Evolutionary conservation across 306 rosid species (phyloP), one percentile per base, ranked within the genome.

Genomic region (Aeschynomene evenia): DNA sequence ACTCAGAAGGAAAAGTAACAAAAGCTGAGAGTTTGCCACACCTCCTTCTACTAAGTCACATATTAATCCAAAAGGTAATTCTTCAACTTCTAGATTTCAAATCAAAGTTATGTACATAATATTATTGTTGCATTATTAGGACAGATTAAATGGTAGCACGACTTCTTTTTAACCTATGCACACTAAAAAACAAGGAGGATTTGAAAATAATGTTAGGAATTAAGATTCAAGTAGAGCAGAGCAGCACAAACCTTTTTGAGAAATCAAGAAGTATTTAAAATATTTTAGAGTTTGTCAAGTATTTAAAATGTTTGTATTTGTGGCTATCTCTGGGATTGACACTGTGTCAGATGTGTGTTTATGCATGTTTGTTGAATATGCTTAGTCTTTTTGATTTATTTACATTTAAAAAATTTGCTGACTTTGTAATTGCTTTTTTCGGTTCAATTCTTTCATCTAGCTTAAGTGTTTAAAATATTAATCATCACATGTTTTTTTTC

Each of bases 1-100:
- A 40, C 73, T 82, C 37, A 53, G 71, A 37, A 70, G 83, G 86
- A 84, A 75, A 84, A 85, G 86, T 63, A 72, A 46, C 82, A 84
- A 68, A 78, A 85, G 77, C 40, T 80, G 73, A 56, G 71, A 62
- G 63, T 51, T 50, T 66, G 68, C 51, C 31, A 54, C 40, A 3
- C 28, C 77, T 56, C 50, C 63, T 31, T 14, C 61, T 24, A 36
- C 79, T 6, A 81, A 61, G 60, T 68, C 78, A 42, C 65, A 66
- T 75, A 21, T 50, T 40, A 76, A 63, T 71, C 74, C 75, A 59
- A 2, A 78, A 83, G 91, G 88, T 86, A 83, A 61, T 65, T 76
- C 48, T 65, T 75, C 68, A 31, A 29, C 63, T 54, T 5, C 49
- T 66, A 22, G 48, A 54, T 45, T 21, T 66, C 14, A 33, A 53